phyloP scores from a whole-genome alignment of 1,139 yeast species.

The Eremothecium gossypii region DNA sequence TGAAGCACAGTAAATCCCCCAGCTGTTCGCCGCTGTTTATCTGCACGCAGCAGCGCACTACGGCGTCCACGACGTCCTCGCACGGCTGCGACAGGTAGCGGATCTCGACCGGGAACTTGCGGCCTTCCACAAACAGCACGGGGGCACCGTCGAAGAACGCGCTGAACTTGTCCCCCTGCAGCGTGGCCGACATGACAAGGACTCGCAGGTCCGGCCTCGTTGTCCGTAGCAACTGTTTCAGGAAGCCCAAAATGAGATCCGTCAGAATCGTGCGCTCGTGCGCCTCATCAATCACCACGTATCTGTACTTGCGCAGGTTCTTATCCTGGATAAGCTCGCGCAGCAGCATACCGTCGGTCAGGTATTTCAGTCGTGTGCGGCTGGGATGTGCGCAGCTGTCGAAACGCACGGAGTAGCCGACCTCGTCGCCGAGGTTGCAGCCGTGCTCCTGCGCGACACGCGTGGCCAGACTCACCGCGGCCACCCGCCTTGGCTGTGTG shows the following conservation, averaged over 20 bases:
- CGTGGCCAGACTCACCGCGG: conserved; percentile 88
- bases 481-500: conserved; percentile 96
- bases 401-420: conserved; percentile 94
- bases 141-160: conserved; percentile 71
- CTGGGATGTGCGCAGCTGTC: conserved; percentile 41
- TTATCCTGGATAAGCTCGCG: conserved; percentile 82
- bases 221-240: conserved; percentile 53
- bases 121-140: conserved; percentile 78
- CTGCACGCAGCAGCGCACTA: conserved; percentile 67
- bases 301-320: conserved; percentile 52
- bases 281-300: conserved; percentile 90
- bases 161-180: conserved; percentile 86
- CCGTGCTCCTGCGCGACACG: conserved; percentile 91
- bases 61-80: conserved; percentile 78
- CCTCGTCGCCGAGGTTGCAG: conserved; percentile 62
- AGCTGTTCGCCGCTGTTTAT: conserved; percentile 66
- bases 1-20: conserved; percentile 84
- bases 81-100: conserved; percentile 50
- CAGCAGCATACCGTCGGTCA: conserved; percentile 95
- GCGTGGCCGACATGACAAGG: conserved; percentile 83
- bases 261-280: conserved; percentile 93
- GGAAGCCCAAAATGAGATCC: conserved; percentile 80
- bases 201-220: conserved; percentile 43
- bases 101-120: conserved; percentile 74
- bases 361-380: conserved; percentile 64